Base-by-base conservation (phyloP, 768 basidiomycete species). In the Collybia sp. region DNA sequence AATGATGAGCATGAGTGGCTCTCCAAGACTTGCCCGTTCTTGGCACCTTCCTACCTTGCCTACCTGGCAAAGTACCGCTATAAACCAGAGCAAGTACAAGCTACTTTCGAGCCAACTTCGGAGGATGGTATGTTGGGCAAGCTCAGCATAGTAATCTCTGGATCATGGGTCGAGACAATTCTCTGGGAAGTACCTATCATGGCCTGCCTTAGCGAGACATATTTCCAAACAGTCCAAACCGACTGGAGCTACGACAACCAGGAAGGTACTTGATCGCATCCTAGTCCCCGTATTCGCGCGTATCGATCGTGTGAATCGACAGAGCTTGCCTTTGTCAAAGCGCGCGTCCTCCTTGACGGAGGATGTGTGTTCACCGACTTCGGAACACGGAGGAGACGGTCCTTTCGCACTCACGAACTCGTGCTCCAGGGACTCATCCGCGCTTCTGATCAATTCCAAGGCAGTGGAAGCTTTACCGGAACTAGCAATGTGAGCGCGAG, bases 121-220 rank as follows among this genome's bases (percentile, higher is more conserved):
- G 61, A 69, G 4, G 75, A 81, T 33, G 68, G 66, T 40, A 61
- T 69, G 43, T 58, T 62, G 46, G 94, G 93, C 3, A 62, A 67
- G 31, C 65, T 94, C 31, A 80, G 90, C 54, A 86, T 99, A 44
- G 80, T 83, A 50, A 77, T 80, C 5, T 57, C 57, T 20, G 93
- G 91, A 6, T 75, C 73, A 5, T 94, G 92, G 92, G 66, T 67
- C 0, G 89, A 93, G 53, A 77, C 88, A 6, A 95, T 98, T 47
- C 69, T 96, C 19, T 99, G 95, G 83, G 96, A 98, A 67, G 93
- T 97, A 1, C 94, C 93, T 1, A 69, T 98, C 42, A 93, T 98
- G 92, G 83, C 93, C 12, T 82, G 82, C 51, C 70, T 99, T 42
- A 92, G 89, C 57, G 93, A 99, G 62, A 80, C 82, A 15, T 95